Conservation (phyloP, 345 rosid genomes). For the Populus alba region DNA sequence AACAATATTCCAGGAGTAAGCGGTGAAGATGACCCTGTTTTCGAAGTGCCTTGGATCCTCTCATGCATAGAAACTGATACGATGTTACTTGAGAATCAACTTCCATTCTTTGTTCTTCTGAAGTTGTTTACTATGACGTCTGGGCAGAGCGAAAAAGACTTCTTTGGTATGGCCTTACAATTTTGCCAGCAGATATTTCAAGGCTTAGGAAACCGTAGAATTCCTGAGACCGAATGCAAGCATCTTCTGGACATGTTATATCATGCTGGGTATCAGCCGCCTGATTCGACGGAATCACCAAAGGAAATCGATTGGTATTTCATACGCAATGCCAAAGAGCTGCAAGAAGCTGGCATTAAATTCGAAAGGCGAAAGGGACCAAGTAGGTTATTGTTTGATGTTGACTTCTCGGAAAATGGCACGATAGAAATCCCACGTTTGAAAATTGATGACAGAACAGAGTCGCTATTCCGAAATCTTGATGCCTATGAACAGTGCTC, state of each 20-base stretch:
- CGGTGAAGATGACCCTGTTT: not conserved
- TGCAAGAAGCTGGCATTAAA: constrained; percentile 21
- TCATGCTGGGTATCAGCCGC: not conserved
- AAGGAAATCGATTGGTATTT: too few relatives aligned
- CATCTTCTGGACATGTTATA: constrained; percentile 12
- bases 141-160: too few relatives aligned
- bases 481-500: constrained; percentile 23
- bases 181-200: not conserved
- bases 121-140: not conserved
- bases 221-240: not conserved
- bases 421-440: constrained; percentile 12
- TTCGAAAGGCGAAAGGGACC: not conserved
- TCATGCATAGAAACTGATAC: not conserved
- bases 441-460: not conserved
- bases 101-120: constrained; percentile 21
- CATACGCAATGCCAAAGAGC: constrained; percentile 19
- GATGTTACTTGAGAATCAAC: constrained; percentile 10
- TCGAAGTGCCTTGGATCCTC: not conserved
- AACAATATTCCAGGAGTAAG: too few relatives aligned
- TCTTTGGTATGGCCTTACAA: fast-evolving
- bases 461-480: constrained; percentile 16
- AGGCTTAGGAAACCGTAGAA: not conserved
- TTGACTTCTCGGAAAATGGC: constrained; percentile 13
- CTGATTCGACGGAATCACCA: too few relatives aligned
- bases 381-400: not conserved